Evolutionary conservation across 2,329 filamentous ascomycete species (phyloP).

Genomic region (Exutisphaerella laricina): DNA sequence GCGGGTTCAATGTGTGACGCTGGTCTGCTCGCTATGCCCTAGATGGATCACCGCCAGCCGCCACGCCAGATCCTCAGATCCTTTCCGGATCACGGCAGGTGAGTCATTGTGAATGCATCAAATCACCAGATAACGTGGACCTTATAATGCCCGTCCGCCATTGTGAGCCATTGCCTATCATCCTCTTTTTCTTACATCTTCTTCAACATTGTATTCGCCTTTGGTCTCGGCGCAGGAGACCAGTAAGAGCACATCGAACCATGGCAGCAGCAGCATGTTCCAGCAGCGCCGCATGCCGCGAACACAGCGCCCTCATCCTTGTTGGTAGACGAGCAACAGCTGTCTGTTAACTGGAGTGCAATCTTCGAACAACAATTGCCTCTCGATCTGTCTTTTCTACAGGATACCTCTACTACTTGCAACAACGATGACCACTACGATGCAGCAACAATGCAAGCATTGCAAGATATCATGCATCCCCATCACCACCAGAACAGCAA

Average conservation of each 20-base stretch:
- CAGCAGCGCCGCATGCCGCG: background rate
- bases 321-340: background rate
- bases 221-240: slow-evolving; percentile 4
- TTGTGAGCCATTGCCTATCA: background rate
- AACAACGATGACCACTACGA: slow-evolving; percentile 1
- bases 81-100: background rate
- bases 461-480: background rate
- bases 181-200: background rate
- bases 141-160: background rate
- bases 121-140: background rate
- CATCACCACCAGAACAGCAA: background rate
- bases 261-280: background rate
- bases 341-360: slow-evolving; percentile 1
- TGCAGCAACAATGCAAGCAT: background rate
- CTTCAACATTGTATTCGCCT: background rate
- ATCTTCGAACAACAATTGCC: background rate
- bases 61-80: too few relatives aligned
- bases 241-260: background rate
- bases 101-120: slow-evolving; percentile 1
- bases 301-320: background rate
- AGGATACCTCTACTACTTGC: slow-evolving; percentile 1
- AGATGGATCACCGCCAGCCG: too few relatives aligned
- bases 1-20: too few relatives aligned
- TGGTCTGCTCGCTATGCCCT: too few relatives aligned
- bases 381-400: background rate